These are phyloP conservation scores for Hyphodiscus hymeniophilus DNA, from an alignment of 495 filamentous ascomycete species.

Conservation along the genomic window DNA sequence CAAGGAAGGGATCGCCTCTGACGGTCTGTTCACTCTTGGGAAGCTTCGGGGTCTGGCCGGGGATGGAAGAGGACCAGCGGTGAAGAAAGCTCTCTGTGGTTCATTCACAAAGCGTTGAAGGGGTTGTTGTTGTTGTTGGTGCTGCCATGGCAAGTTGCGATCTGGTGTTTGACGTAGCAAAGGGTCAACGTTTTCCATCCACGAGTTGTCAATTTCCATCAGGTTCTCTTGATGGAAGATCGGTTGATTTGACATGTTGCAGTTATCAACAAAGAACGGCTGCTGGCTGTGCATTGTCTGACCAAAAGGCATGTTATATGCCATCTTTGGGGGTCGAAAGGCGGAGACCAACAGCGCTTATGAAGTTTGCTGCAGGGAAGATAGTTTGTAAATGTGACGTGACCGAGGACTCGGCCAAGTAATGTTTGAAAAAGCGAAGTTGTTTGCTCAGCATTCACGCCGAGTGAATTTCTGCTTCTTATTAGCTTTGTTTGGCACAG, in stretches of 20 bases:
- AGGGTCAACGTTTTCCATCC: constrained; percentile 4
- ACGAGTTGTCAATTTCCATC: neutral
- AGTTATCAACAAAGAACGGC: neutral
- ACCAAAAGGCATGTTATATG: constrained; percentile 2
- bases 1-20: neutral
- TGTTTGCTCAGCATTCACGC: no score
- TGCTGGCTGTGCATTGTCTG: neutral
- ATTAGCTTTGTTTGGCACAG: no score
- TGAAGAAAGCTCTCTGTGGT: constrained; percentile 6
- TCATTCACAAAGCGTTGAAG: constrained; percentile 9
- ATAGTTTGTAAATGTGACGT: no score
- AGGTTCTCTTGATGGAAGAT: neutral
- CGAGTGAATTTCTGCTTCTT: no score
- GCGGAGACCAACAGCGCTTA: constrained; percentile 3
- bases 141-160: neutral
- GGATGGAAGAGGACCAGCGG: constrained; percentile 1
- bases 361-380: neutral
- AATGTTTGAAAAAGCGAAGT: no score
- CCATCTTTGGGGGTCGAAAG: constrained; percentile 1
- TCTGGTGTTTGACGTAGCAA: neutral
- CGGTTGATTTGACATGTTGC: neutral
- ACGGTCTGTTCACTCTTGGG: neutral
- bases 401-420: no score
- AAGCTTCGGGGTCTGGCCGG: neutral
- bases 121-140: constrained; percentile 2